These are phyloP conservation scores for Brassica nigra DNA, from an alignment of 345 rosid genomes.

Conservation along the genomic window DNA sequence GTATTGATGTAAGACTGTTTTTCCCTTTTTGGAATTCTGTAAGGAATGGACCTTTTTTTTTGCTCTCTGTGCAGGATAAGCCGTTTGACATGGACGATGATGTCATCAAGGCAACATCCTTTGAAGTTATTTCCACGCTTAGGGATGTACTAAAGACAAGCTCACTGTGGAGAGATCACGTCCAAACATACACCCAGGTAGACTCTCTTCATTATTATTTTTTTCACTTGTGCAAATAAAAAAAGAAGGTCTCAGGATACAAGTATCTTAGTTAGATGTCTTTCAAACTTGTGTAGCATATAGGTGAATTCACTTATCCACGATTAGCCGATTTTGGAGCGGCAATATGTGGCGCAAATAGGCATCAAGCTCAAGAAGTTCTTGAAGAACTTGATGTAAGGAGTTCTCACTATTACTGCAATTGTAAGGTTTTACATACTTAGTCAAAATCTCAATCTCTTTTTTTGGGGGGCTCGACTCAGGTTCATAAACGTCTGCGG, in stretches of 20 bases:
- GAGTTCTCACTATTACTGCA: background rate
- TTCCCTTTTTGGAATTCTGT: background rate
- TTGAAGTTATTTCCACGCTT: background rate
- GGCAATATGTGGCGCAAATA: background rate
- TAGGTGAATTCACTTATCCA: background rate
- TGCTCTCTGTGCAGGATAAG: background rate
- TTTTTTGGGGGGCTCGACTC: background rate
- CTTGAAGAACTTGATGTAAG: background rate
- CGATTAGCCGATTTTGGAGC: background rate
- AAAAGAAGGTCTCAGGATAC: background rate
- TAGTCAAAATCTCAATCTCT: background rate
- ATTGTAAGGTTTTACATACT: background rate
- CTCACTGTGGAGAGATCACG: background rate
- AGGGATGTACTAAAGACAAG: background rate
- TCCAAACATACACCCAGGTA: background rate
- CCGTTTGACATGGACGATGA: conserved; percentile 4
- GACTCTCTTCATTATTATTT: background rate
- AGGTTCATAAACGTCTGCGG: conserved; percentile 4
- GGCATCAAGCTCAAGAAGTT: background rate
- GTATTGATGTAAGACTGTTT: background rate
- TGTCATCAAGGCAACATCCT: conserved; percentile 1
- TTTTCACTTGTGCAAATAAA: no score
- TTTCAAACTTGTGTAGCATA: background rate
- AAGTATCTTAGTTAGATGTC: background rate
- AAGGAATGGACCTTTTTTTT: background rate